phyloP scores from a whole-genome alignment of 129 eudicot genomes.

The Mikania micrantha region DNA sequence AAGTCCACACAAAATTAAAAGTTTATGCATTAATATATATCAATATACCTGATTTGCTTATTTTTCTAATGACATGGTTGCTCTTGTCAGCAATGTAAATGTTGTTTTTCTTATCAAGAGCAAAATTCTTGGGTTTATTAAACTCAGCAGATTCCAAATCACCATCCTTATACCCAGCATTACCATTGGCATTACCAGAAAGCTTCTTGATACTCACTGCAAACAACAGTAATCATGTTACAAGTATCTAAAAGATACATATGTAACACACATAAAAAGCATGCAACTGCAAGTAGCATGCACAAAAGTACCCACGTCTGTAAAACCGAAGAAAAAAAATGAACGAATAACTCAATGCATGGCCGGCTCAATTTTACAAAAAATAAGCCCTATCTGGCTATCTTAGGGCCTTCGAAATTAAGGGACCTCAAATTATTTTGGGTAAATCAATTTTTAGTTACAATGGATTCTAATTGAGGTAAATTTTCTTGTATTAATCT shows the following conservation, averaged over 20 bases:
- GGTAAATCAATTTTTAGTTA: too few relatives aligned
- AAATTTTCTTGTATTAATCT: too few relatives aligned
- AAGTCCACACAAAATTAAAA: neutral
- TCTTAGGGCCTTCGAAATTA: too few relatives aligned
- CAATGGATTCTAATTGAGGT: too few relatives aligned
- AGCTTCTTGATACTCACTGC: constrained; percentile 53
- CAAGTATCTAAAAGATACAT: neutral
- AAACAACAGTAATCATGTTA: constrained; percentile 12
- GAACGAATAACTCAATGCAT: neutral
- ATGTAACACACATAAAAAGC: neutral
- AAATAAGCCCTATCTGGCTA: too few relatives aligned
- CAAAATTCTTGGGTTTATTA: constrained; percentile 61
- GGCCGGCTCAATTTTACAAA: too few relatives aligned
- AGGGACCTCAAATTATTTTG: too few relatives aligned
- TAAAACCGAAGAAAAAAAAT: neutral
- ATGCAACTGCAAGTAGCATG: neutral
- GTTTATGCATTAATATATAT: neutral
- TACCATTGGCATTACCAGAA: constrained; percentile 42
- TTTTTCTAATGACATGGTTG: constrained; percentile 68
- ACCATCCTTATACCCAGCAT: constrained; percentile 61
- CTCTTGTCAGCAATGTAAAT: constrained; percentile 72
- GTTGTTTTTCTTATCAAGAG: constrained; percentile 69
- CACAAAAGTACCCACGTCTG: neutral
- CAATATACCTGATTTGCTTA: constrained; percentile 58
- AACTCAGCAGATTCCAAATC: constrained; percentile 61